Evolutionary conservation across 768 basidiomycete genomes (phyloP).

Genomic region (Bullera alba): DNA sequence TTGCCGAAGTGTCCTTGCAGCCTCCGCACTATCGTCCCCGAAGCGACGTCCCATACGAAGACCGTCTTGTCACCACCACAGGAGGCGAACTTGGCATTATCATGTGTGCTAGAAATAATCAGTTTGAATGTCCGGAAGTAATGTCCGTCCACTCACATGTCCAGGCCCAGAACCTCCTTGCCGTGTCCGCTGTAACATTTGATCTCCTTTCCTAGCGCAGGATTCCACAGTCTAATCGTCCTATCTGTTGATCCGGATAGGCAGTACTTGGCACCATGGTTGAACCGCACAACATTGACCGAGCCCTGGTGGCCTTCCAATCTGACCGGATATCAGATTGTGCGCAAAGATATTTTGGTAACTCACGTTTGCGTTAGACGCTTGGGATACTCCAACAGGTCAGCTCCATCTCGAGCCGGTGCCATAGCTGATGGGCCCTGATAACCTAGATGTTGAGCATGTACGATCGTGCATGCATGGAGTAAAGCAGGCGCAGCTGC

Average conservation of each 20-base stretch:
- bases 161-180: constrained; percentile 85
- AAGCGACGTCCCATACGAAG: constrained; percentile 91
- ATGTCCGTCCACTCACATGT: constrained; percentile 74
- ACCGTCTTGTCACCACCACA: constrained; percentile 89
- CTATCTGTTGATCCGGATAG: constrained; percentile 92
- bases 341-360: too few species aligned
- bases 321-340: constrained; percentile 9
- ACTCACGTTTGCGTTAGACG: constrained; percentile 25
- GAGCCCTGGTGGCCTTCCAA: constrained; percentile 54
- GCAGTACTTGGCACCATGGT: constrained; percentile 79
- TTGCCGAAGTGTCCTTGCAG: constrained; percentile 84
- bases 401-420: too few species aligned
- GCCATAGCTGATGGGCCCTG: too few species aligned
- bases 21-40: constrained; percentile 73
- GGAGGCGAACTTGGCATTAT: constrained; percentile 89
- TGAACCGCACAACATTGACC: constrained; percentile 84
- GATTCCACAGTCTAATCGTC: constrained; percentile 84
- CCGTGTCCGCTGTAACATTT: constrained; percentile 86
- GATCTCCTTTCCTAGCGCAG: constrained; percentile 74
- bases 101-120: constrained; percentile 59
- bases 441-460: too few species aligned
- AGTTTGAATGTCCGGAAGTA: background rate
- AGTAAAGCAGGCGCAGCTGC: too few species aligned
- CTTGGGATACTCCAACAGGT: constrained; percentile 10
- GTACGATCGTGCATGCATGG: too few species aligned